Evolutionary conservation across 257 asterid genomes (phyloP), one percentile per base, ranked within the genome.

Genomic region (Perilla frutescens): DNA sequence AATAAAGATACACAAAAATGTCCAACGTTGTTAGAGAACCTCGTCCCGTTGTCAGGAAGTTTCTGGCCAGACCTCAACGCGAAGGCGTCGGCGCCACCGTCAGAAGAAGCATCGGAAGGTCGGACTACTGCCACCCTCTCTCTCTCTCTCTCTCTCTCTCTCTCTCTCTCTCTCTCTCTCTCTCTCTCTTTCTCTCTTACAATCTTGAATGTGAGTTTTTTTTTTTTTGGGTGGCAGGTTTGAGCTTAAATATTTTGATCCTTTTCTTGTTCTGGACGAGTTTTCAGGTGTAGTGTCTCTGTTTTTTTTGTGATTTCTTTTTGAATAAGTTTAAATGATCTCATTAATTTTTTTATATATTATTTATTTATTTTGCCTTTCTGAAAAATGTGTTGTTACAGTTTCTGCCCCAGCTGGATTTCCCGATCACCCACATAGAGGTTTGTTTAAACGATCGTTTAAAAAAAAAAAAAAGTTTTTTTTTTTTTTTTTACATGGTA

Each of bases 391-490:
- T 66, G 39, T 31, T 41, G 41, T 57, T 77, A 12, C 90, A 94
- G 97, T 94, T 74, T 53, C 96, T 82, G 91, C 99, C 71, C 97
- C 99, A 3, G 97, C 89, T 86, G 99, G 99, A 59, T 94, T 94
- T 78, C 99, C 97, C 56, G 97, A 91, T 81, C 99, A 94, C 70
- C 99, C 99, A 26, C 99, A 94, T 39, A 90, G 99, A 94, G 98
- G 98, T 89, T 40, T 80, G 78, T 45, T 67, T 40, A 7, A 62
- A 41, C n/a, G 1, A 2, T 40, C 8, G 26, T 20, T 20, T 20
- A 12, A n/a, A 26, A 39, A 26, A 9, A 51, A 32, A 10, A 49
- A 49, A 49, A 49, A 0, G 55, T 2, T 31, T 1, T 44, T 10
- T 44, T 2, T 31, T 1, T 44, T 10, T 44, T 55, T 41, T 29